Evolutionary conservation across 441 rosid genomes (phyloP), one percentile per base, ranked within the genome.

Genomic region (Pelargonium myrrhifolium): DNA sequence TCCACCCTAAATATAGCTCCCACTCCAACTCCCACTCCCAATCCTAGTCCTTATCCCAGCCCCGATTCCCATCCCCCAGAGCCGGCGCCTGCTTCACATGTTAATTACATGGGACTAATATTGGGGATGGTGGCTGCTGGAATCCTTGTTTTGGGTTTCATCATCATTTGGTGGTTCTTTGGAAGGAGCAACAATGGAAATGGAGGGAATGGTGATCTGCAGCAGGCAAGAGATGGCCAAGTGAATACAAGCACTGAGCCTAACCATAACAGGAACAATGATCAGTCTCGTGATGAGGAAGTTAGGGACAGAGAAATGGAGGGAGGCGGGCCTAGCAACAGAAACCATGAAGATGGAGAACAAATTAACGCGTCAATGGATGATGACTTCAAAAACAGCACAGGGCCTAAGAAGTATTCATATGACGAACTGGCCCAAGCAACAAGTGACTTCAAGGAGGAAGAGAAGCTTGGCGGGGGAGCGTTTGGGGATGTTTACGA

Each of bases 401-500:
- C 4, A 8, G 83, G 83, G 2, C 85, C 81, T 1, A 77, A 45
- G 35, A 68, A 67, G 9, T 75, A 74, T 64, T 26, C 73, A 9
- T 79, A 76, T 65, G 62, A 62, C 61, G 76, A 64, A 55, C 6
- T 81, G 70, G 77, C 70, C 65, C n/a, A n/a, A 1, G 83, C 81
- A 3, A 79, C 85, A 0, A 71, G 67, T 24, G 73, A 68, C 26
- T 82, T 79, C 56, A 17, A 70, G 45, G 74, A 75, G 10, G 74
- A 66, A 53, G 74, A 47, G 22, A 28, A 70, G 66, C 75, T 80
- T 4, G 79, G 83, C 1, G 65, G 72, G 64, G 79, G 80, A 72
- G 81, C 77, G 61, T 75, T 74, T 28, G 83, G 85, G 14, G 60
- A 68, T 47, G 81, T 79, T 5, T 82, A 77, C 69, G 76, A 28